Evolutionary conservation across 257 asterid species (phyloP).

Genomic region (Jaltomata sinuosa): DNA sequence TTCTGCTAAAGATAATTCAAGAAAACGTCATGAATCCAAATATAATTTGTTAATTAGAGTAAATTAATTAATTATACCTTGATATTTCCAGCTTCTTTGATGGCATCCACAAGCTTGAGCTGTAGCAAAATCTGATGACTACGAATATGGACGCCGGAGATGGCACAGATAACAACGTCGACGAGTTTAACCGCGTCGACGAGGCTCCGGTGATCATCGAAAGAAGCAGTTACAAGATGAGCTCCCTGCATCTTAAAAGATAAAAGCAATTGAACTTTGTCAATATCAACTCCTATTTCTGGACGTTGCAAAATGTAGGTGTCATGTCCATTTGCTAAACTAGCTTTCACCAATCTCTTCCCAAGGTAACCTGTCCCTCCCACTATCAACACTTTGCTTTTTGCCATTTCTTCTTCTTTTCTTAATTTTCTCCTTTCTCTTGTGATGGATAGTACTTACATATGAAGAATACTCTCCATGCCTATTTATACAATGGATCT

Average conservation of each 20-base stretch:
- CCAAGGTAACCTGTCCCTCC: constrained; percentile 89
- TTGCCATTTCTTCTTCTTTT: constrained; percentile 19
- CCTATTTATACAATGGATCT: not conserved
- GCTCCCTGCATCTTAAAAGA: constrained; percentile 69
- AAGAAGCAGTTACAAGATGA: constrained; percentile 48
- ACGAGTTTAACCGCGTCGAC: constrained; percentile 69
- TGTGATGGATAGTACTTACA: not conserved
- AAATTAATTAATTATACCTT: constrained; percentile 20
- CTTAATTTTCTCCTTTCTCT: not conserved
- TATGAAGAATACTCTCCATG: not conserved
- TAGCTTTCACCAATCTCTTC: constrained; percentile 56
- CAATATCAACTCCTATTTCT: constrained; percentile 65
- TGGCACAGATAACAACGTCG: constrained; percentile 67
- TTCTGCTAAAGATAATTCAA: too few species aligned
- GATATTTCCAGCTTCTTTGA: constrained; percentile 76
- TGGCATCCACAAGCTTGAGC: constrained; percentile 70
- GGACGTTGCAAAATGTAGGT: constrained; percentile 57
- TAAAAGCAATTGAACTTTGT: constrained; percentile 46
- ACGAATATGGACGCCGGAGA: constrained; percentile 79
- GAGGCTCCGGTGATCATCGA: constrained; percentile 55
- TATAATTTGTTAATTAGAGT: too few species aligned
- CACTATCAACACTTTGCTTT: constrained; percentile 59
- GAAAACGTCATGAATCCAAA: too few species aligned
- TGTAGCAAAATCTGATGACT: constrained; percentile 60
- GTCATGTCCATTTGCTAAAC: constrained; percentile 61